Conservation (phyloP, 805 yeast genomes). For the Wickerhamomyces chambardii region DNA sequence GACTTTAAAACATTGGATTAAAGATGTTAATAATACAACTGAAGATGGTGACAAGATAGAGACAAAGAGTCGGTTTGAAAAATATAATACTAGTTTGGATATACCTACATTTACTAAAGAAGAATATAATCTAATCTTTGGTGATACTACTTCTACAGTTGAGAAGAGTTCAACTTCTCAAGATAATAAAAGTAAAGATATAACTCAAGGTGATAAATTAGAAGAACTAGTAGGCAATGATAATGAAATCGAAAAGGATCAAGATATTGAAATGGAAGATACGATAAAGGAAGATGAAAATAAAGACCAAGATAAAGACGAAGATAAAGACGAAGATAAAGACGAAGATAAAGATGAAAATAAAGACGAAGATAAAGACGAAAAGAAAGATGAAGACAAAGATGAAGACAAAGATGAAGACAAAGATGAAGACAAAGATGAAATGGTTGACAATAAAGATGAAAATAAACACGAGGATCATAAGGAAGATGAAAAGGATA, state of each 20-base stretch:
- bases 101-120: conserved; percentile 62
- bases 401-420: conserved; percentile 17
- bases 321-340: too few relatives aligned
- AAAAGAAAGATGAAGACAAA: conserved; percentile 18
- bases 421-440: conserved; percentile 28
- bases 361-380: background rate
- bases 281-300: too few relatives aligned
- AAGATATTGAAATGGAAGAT: conserved; percentile 15
- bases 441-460: conserved; percentile 26
- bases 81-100: conserved; percentile 59
- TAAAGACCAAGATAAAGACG: too few relatives aligned
- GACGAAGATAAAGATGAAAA: background rate
- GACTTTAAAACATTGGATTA: conserved; percentile 76
- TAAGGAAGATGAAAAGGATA: conserved; percentile 20
- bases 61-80: conserved; percentile 59
- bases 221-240: conserved; percentile 10
- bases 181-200: too few relatives aligned
- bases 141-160: conserved; percentile 15
- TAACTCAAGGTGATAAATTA: too few relatives aligned
- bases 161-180: too few relatives aligned
- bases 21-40: conserved; percentile 40
- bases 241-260: conserved; percentile 6
- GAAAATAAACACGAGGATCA: conserved; percentile 24
- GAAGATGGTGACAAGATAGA: conserved; percentile 11
- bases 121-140: conserved; percentile 46